Conservation (phyloP, 176 grass and related monocot genomes). For the Cenchrus purpureus region DNA sequence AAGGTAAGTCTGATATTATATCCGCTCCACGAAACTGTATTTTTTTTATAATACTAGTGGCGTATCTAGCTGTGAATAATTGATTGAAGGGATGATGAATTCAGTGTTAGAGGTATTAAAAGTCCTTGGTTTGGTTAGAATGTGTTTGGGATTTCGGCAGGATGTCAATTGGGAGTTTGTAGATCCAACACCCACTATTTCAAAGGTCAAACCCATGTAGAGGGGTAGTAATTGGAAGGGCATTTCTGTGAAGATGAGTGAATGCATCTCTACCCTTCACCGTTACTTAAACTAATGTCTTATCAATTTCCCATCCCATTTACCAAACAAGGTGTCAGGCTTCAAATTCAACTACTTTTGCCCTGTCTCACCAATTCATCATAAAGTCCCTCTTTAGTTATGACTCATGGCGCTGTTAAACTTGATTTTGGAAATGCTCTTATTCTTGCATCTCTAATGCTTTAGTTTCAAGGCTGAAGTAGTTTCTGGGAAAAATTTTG, state of each 20-base stretch:
- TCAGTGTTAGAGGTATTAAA: not conserved
- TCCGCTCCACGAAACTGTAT: not conserved
- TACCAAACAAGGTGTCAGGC: not conserved
- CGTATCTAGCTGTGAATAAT: not conserved
- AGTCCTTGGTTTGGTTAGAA: not conserved
- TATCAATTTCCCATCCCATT: not conserved
- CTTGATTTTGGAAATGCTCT: not conserved
- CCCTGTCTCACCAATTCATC: not conserved
- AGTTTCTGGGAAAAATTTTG: not conserved
- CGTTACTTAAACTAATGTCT: not conserved
- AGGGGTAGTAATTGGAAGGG: not conserved
- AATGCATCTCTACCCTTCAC: not conserved
- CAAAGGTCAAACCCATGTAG: not conserved
- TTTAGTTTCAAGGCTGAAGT: not conserved
- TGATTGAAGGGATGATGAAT: not conserved
- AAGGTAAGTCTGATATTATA: slow-evolving; percentile 64
- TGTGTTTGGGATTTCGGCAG: not conserved
- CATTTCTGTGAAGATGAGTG: not conserved
- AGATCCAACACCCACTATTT: not conserved
- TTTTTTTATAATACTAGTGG: not conserved
- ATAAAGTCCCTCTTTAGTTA: slow-evolving; percentile 4
- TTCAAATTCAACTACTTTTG: not conserved
- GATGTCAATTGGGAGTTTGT: not conserved
- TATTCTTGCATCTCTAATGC: not conserved
- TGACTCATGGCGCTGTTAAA: not conserved